Evolutionary conservation across 139 green algal species (phyloP).

Genomic region (Bryopsis sp.): DNA sequence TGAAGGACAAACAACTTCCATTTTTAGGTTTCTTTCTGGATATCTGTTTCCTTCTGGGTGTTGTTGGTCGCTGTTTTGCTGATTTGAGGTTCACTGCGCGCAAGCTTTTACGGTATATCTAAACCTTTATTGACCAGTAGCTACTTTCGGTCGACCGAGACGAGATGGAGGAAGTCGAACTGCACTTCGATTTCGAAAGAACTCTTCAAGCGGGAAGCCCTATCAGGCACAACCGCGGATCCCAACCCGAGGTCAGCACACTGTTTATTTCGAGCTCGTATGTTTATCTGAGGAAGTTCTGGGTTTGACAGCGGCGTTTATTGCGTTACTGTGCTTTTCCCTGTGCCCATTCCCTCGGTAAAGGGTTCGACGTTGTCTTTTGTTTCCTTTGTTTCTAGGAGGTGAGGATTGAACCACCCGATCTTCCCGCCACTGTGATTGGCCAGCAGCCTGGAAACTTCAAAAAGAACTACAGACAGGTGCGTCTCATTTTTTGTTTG

Average conservation of each 20-base stretch:
- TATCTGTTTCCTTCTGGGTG: too few relatives aligned
- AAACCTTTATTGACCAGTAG: background rate
- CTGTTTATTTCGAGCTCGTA: too few relatives aligned
- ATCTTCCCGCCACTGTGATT: slow-evolving; percentile 34
- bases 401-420: background rate
- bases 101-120: background rate
- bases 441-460: slow-evolving; percentile 48
- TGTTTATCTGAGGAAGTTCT: too few relatives aligned
- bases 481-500: slow-evolving; percentile 21
- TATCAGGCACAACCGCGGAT: background rate
- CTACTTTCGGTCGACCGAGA: background rate
- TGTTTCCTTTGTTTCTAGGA: slow-evolving; percentile 13
- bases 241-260: too few relatives aligned
- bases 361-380: too few relatives aligned
- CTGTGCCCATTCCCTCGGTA: background rate
- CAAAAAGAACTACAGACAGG: slow-evolving; percentile 59
- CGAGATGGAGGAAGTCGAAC: slow-evolving; percentile 1
- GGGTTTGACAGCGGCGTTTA: background rate
- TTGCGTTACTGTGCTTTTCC: background rate
- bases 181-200: slow-evolving; percentile 13
- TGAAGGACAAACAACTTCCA: too few relatives aligned
- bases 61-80: too few relatives aligned
- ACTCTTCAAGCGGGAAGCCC: background rate
- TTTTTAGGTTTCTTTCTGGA: too few relatives aligned
- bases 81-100: background rate